Base-by-base conservation (phyloP, 2,329 filamentous ascomycete genomes). In the Xylaria multiplex region DNA sequence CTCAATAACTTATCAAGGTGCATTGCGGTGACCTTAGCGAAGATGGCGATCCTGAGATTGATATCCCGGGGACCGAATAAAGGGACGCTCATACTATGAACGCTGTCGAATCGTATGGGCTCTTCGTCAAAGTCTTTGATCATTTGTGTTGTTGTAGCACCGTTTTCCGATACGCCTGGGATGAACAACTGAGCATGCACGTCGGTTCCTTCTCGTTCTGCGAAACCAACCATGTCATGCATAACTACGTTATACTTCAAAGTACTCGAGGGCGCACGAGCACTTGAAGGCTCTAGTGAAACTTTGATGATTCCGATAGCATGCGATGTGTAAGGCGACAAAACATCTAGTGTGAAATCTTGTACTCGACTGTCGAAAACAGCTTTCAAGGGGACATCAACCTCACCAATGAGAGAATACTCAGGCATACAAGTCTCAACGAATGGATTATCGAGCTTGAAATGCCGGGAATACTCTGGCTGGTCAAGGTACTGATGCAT, bases 171-270 rank as follows among this genome's bases (percentile, higher is more conserved):
- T 11, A 97, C 87, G 7, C 93, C 93, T 6, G 96, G 93, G 43
- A 99, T 90, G 76, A 97, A 98, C n/a, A 99, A 87, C 79, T 98
- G 94, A 1, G 93, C 96, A 79, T 99, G 96, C 32, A 99, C 93
- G 71, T 97, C 91, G 0, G 93, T 97, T 14, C 96, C 96, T 81
- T 99, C 96, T 68, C 95, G 89, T 80, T 99, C 96, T 0, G 96
- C 91, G 72, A 99, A 99, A 1, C 96, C 96, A 42, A 96, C 82
- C 81, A 99, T 88, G 76, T 98, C 93, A 75, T 97, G 94, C 93
- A 99, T 97, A 37, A 98, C 94, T 5, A 98, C 94, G 74, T 98
- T 99, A 81, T 99, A 99, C 77, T 98, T 99, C 64, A 98, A 82
- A 2, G 93, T 97, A 65, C 92, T 96, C 13, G 93, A 92, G 14